Conservation (phyloP, 371 early-diverging fungal species). For the Mortierella sp. region DNA sequence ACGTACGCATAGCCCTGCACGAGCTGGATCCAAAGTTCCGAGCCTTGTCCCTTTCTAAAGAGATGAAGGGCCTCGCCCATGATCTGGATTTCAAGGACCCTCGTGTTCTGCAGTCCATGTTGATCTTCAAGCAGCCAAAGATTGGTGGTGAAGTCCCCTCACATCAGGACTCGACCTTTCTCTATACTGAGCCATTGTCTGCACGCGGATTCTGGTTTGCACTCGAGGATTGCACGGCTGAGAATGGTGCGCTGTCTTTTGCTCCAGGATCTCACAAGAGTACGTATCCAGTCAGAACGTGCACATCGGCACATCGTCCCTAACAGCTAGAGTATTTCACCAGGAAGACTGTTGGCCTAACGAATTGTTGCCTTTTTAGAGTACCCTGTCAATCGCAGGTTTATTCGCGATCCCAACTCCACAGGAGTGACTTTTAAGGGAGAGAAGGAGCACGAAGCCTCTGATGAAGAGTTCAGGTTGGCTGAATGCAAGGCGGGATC, state of each 20-base stretch:
- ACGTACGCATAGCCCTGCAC: constrained; percentile 70
- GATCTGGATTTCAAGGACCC: constrained; percentile 79
- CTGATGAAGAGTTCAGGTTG: constrained; percentile 27
- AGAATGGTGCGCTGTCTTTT: constrained; percentile 91
- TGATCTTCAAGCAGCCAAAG: constrained; percentile 88
- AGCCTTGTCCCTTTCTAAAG: constrained; percentile 67
- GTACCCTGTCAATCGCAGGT: constrained; percentile 77
- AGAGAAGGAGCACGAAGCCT: constrained; percentile 56
- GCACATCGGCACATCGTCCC: background rate
- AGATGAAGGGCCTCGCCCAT: constrained; percentile 66
- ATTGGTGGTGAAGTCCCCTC: constrained; percentile 84
- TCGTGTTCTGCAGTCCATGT: constrained; percentile 89
- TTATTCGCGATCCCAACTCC: constrained; percentile 73
- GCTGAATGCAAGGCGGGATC: constrained; percentile 64
- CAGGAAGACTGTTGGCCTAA: background rate
- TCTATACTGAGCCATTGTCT: constrained; percentile 88
- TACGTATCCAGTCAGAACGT: constrained; percentile 12
- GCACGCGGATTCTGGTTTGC: constrained; percentile 96
- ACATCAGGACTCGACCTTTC: constrained; percentile 92
- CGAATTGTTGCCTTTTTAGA: constrained; percentile 21
- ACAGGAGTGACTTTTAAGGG: constrained; percentile 70
- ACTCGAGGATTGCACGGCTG: constrained; percentile 89
- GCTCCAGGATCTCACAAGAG: constrained; percentile 89
- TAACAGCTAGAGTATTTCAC: too few relatives aligned
- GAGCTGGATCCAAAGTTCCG: constrained; percentile 79